Base-by-base conservation (phyloP, 2,329 filamentous ascomycete genomes). In the Colletotrichum euphorbiae region DNA sequence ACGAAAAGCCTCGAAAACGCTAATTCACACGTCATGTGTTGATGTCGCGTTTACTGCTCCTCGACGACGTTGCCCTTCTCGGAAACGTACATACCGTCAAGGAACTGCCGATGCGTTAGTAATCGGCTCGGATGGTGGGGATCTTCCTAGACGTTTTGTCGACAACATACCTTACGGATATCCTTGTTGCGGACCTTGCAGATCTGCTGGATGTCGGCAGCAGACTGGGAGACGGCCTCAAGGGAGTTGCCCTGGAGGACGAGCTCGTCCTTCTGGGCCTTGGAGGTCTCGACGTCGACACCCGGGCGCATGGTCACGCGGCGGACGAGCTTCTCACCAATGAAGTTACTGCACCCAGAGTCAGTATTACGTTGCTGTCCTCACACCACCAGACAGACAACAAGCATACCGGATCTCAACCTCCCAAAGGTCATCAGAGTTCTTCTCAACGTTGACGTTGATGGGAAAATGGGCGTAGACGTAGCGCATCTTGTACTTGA, bases 401-500 rank as follows among this genome's bases (percentile, higher is more conserved):
- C 62, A 70, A 31, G 19, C 91, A 78, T 90, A 95, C 91, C 96
- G 91, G 88, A 99, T 98, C 91, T 99, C 96, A 80, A 99, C 93
- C 85, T 97, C 92, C 81, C 80, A 92, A 77, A 91, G 85, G 76
- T 91, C 94, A 73, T 98, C 96, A 80, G 84, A 82, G 90, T 95
- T 95, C 92, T 98, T 94, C 79, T 97, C 94, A 76, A 99, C 85
- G 89, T 98, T 98, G 87, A 99, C 95, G 90, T 99, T 99, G 93
- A 99, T 99, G 85, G 96, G 96, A 83, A 99, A 99, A 91, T 99
- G 96, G 83, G 96, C 96, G 84, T 99, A 99, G 85, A 99, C 96
- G 88, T 99, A 99, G 80, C 97, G 93, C 95, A 99, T 98, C 93
- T 99, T 99, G 92, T 99, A 99, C 89, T 97, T 97, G 93, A 92